Base-by-base conservation (phyloP, 2,329 filamentous ascomycete species). In the Incumbomyces lentus region DNA sequence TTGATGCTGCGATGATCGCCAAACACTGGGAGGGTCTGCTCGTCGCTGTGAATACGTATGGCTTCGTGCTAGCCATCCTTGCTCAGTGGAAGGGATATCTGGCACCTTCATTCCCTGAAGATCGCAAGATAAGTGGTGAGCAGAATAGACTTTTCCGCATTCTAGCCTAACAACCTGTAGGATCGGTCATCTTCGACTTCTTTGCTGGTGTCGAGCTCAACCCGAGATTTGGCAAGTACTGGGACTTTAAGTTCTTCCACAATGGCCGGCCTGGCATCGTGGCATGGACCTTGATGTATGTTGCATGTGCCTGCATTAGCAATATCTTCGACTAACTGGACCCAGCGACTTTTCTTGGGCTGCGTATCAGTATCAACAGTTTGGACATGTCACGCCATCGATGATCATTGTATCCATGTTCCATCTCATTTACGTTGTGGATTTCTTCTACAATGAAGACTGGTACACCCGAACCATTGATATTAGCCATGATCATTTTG, bases 401-500 rank as follows among this genome's bases (percentile, higher is more conserved):
- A 61, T 73, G 12, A 53, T 73, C 1, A 59, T 73, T 7, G 62
- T 69, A 7, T 65, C 65, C 6, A 58, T 68, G 51, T 59, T 73
- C 1, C 71, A 73, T 48, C 55, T 58, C 1, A 52, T 71, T 6
- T 73, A 73, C 42, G 65, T 71, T 6, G 51, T 72, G 0, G 70
- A 74, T 39, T 73, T 73, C 47, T 74, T 73, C 41, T 57, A 67
- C 40, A 72, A 73, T 6, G 71, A 73, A 51, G 62, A 66, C 11
- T 73, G 70, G 70, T 58, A 48, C 38, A 40, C 44, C 34, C 59
- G 63, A 19, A 69, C 66, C 13, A 65, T 69, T 17, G 64, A 69
- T 42, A 68, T 69, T 36, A 59, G 59, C 40, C 64, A 69, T 46
- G 65, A 69, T 43, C 66, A 69, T 49, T 67, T 68, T 42, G 64